Base-by-base conservation (phyloP, 2,329 filamentous ascomycete genomes). In the Lasiodiplodia theobromae region DNA sequence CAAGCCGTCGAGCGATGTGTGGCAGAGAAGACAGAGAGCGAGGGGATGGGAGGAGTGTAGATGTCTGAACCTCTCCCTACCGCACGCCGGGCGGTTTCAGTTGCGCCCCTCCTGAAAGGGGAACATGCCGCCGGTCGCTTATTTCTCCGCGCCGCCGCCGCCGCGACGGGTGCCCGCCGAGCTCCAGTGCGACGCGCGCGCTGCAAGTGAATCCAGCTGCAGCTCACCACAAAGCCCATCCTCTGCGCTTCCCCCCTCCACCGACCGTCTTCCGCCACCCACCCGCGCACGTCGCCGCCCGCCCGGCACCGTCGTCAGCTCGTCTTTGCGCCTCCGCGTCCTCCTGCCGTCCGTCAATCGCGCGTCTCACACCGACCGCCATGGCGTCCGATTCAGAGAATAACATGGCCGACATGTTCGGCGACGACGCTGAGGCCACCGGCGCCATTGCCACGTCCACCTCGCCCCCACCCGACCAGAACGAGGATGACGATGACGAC, bases 311-410 rank as follows among this genome's bases (percentile, higher is more conserved):
- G 47, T 3, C 31, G 31, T 28, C 60, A 10, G 31, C 28, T 18
- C 47, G 28, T 14, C 18, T 3, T 25, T 38, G 44, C 47, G 28
- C 28, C 25, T 23, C 47, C 44, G 47, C n/a, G 18, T 52, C 25
- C 31, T 6, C 47, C 44, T 21, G 44, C 21, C 28, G 60, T 11
- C 31, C 47, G 44, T 52, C 44, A 64, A 64, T 52, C 60, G 60
- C 44, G 25, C 60, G 18, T 49, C 31, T 54, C 18, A 52, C 40
- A 52, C 60, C 64, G 69, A 51, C 71, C 66, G 68, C 73, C 69
- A 82, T 83, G 81, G 80, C 79, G 57, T 79, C 77, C 23, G 73
- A 74, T 23, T 76, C 77, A 40, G 74, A 71, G 51, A 58, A 68
- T 64, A 62, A 67, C 66, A 65, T 71, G 4, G 70, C 72, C 10